Evolutionary conservation across 2,329 filamentous ascomycete genomes (phyloP), one percentile per base, ranked within the genome.

Genomic region (Neofusicoccum umdonicola): DNA sequence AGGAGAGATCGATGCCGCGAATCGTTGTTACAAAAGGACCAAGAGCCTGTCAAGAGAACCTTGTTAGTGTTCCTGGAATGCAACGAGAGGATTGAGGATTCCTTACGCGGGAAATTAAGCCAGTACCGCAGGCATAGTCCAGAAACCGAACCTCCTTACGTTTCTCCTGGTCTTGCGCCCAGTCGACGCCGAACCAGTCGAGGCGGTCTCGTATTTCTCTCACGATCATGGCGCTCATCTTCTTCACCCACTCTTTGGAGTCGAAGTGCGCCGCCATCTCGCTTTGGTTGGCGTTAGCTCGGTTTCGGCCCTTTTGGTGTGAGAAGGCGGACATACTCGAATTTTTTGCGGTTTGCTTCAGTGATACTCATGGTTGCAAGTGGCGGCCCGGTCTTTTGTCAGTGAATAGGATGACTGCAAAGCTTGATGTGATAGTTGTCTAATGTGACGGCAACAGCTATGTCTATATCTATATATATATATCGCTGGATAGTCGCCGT

Each of bases 41-140:
- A 13, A 90, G 80, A 13, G 85, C 81, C 85, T 88, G 58, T 50
- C 22, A 9, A n/a, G 27, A 7, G 17, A 12, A 9, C 9, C n/a
- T 17, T 19, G 42, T 60, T 47, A 60, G 56, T 12, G 65, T 52
- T 37, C 42, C 6, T 62, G 48, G 15, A 8, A 48, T 62, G n/a
- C 15, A 56, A 52, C 37, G 22, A 13, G 42, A n/a, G 58, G n/a
- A 19, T 17, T 45, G 8, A 41, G 50, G 35, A 45, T 19, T 48
- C 62, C 82, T 69, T 72, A 90, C 88, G 74, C 84, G 82, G 12
- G 88, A 89, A 67, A 91, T 80, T 63, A 86, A 76, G 2, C 89
- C 89, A 5, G 88, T 88, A 8, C 90, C 90, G 72, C 90, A 93
- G 15, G 90, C 90, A 75, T 93, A 93, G 73, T 93, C 90, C 1